phyloP scores from a whole-genome alignment of 148 eudicot species.

The Pouteria glomerata region DNA sequence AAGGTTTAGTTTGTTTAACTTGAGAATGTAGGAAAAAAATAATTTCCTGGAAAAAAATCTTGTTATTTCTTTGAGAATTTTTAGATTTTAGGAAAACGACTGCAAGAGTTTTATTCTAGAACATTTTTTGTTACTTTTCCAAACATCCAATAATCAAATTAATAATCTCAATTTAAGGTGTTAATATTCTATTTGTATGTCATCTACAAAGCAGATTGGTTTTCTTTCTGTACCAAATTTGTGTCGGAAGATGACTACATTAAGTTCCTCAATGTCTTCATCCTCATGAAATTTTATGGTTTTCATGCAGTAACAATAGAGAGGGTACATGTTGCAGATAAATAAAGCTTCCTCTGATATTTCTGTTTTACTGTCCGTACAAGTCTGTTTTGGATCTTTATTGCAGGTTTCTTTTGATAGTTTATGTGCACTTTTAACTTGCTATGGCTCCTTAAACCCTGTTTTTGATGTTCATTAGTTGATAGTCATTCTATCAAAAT shows the following conservation, averaged over 20 bases:
- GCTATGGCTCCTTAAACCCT: neutral
- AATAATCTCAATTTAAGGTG: too few relatives aligned
- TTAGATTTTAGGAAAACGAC: too few relatives aligned
- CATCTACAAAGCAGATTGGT: constrained; percentile 57
- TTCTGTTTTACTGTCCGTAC: neutral
- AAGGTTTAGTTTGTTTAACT: too few relatives aligned
- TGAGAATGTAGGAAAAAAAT: too few relatives aligned
- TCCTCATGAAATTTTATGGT: constrained; percentile 18
- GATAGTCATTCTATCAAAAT: neutral
- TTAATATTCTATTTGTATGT: constrained; percentile 13
- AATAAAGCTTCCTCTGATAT: neutral
- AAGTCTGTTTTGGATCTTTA: neutral
- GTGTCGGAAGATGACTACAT: constrained; percentile 64
- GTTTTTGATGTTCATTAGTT: too few relatives aligned
- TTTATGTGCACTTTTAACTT: neutral
- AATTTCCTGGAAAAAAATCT: neutral
- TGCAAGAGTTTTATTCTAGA: too few relatives aligned
- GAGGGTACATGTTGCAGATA: constrained; percentile 19
- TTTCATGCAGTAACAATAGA: constrained; percentile 20
- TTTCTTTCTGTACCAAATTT: constrained; percentile 22
- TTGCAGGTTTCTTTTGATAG: neutral
- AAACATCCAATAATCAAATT: too few relatives aligned
- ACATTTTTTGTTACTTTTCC: too few relatives aligned
- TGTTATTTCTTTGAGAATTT: neutral
- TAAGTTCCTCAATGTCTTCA: constrained; percentile 14